Percentiles rank a stretch among this genome's conserved stretches.
Conservation (phyloP, 2,329 filamentous ascomycete genomes). For the Mycosphaerella arachidis region DNA sequence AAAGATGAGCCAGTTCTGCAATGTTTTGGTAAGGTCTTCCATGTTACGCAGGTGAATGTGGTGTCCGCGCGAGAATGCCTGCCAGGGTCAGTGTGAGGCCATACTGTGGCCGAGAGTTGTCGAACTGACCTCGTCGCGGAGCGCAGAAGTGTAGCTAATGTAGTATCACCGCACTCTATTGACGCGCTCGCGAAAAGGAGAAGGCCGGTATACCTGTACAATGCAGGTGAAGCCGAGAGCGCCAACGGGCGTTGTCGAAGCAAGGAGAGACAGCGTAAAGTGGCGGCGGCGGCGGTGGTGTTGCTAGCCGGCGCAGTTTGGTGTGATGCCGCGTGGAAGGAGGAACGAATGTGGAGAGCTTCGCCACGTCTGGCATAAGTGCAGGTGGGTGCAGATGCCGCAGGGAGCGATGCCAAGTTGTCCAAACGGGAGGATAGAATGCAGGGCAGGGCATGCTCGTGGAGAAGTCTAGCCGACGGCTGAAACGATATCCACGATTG, state of each 20-base stretch:
- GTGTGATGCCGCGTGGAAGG: no score
- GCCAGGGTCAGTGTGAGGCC: not conserved
- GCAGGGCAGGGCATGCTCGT: no score
- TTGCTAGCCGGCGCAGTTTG: not conserved
- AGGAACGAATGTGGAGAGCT: no score
- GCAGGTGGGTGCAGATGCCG: no score
- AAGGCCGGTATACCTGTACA: not conserved
- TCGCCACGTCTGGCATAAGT: no score
- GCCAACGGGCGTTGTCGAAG: not conserved
- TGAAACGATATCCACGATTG: no score
- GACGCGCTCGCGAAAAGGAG: not conserved
- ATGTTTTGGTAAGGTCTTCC: constrained; percentile 5
- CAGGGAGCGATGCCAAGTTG: no score
- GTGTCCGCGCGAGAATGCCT: not conserved
- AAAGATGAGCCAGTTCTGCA: constrained; percentile 12
- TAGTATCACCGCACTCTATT: not conserved
- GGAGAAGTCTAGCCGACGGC: no score
- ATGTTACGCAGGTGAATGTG: not conserved
- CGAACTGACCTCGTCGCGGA: not conserved
- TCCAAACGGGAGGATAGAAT: no score
- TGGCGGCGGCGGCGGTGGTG: not conserved
- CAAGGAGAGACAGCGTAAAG: constrained; percentile 1
- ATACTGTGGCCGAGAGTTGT: not conserved
- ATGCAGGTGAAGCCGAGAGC: constrained; percentile 1
- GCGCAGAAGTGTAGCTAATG: not conserved